Conservation (phyloP, 139 green algal species). For the Desmodesmus armatus region DNA sequence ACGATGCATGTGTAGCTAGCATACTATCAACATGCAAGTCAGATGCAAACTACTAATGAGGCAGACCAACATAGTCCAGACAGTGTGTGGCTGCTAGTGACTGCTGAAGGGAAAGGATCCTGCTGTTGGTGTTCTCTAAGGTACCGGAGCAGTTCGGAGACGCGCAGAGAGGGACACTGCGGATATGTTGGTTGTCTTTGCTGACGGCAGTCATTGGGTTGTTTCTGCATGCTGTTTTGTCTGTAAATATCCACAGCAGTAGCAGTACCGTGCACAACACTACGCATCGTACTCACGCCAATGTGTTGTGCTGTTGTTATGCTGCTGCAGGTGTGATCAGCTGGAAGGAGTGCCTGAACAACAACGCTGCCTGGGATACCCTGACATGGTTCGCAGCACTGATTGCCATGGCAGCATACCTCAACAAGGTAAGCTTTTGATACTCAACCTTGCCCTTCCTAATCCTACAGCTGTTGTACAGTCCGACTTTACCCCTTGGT, state of each 20-base stretch:
- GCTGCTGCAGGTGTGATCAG: slow-evolving; percentile 57
- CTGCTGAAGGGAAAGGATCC: too few species aligned
- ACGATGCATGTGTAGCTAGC: too few species aligned
- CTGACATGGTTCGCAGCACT: slow-evolving; percentile 99
- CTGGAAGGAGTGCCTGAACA: slow-evolving; percentile 90
- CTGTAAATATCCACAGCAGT: neutral
- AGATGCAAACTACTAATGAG: too few species aligned
- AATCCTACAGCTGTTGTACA: neutral
- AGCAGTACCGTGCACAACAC: neutral
- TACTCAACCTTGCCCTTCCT: too few species aligned
- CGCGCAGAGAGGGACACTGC: neutral
- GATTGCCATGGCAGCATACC: slow-evolving; percentile 98
- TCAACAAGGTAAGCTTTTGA: too few species aligned
- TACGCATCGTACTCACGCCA: too few species aligned
- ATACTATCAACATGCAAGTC: too few species aligned
- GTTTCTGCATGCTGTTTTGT: neutral
- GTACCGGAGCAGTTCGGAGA: too few species aligned
- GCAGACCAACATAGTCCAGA: too few species aligned
- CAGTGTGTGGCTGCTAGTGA: too few species aligned
- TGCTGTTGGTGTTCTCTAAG: too few species aligned
- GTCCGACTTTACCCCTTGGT: slow-evolving; percentile 94
- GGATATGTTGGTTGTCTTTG: neutral
- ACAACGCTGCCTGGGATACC: slow-evolving; percentile 96
- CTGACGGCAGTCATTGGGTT: neutral
- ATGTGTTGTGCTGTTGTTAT: neutral